Evolutionary conservation across 2,329 filamentous ascomycete species (phyloP).

Genomic region (Kalmusia sp.): DNA sequence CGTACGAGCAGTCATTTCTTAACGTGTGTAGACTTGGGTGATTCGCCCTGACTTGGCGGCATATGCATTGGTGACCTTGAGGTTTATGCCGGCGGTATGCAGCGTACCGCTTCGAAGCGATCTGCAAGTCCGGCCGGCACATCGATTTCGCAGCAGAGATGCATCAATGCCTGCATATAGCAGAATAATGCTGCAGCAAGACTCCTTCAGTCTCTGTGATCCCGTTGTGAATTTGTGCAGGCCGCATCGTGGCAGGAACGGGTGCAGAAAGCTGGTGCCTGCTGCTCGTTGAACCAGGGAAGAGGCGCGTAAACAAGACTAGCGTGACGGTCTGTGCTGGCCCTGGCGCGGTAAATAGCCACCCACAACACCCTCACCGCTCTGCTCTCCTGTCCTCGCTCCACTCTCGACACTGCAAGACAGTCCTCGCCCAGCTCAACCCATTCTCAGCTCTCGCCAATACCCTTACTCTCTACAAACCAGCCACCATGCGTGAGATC

Average conservation of each 20-base stretch:
- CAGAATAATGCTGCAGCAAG: no score
- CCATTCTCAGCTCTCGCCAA: constrained; percentile 41
- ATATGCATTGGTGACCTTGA: neutral
- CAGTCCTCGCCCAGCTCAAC: constrained; percentile 34
- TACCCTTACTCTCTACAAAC: constrained; percentile 27
- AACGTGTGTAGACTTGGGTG: neutral
- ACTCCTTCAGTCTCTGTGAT: no score
- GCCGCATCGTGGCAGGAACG: neutral
- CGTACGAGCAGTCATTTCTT: no score
- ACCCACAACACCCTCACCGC: constrained; percentile 40
- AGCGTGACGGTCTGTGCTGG: constrained; percentile 25
- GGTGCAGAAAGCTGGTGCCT: constrained; percentile 21
- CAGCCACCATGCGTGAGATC: constrained; percentile 71
- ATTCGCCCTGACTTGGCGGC: neutral
- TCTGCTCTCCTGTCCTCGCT: constrained; percentile 35
- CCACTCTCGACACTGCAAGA: constrained; percentile 38
- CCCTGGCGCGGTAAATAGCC: constrained; percentile 30
- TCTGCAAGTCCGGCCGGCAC: neutral
- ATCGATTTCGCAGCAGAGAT: neutral
- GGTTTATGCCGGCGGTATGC: constrained; percentile 3
- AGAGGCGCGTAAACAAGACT: constrained; percentile 21
- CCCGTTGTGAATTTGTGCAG: neutral
- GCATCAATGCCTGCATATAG: no score
- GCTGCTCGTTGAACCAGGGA: constrained; percentile 5
- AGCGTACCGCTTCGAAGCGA: neutral